phyloP scores from a whole-genome alignment of 495 filamentous ascomycete genomes.

The Durotheca rogersii region DNA sequence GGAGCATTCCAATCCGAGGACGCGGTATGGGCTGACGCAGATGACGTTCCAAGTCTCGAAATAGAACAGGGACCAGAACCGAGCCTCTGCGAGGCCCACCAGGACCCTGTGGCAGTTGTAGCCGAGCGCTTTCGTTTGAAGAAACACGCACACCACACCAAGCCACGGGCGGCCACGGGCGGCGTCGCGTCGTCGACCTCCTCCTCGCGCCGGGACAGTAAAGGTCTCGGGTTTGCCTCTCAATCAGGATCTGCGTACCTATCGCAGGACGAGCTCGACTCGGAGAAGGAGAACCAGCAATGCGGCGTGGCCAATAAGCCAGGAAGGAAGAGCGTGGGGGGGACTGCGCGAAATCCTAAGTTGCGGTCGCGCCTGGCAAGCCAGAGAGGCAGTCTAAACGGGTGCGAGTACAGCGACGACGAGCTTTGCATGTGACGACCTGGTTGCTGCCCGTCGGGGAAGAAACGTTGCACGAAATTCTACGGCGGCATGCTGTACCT shows the following conservation, averaged over 20 bases:
- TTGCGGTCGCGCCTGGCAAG: slow-evolving; percentile 18
- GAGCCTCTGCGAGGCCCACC: slow-evolving; percentile 7
- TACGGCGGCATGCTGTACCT: background rate
- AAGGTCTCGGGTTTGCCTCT: background rate
- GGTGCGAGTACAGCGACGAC: slow-evolving; percentile 38
- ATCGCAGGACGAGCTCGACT: slow-evolving; percentile 15
- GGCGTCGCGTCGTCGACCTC: background rate
- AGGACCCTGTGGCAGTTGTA: slow-evolving; percentile 2
- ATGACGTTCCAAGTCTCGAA: slow-evolving; percentile 21
- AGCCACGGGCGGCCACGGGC: slow-evolving; percentile 4
- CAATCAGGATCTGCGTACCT: background rate
- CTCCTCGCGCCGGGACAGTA: background rate
- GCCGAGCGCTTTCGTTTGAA: slow-evolving; percentile 15
- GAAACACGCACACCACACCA: slow-evolving; percentile 25
- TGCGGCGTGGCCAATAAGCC: slow-evolving; percentile 19
- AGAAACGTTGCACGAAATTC: background rate
- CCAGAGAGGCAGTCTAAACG: slow-evolving; percentile 5
- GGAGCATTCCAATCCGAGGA: slow-evolving; percentile 13
- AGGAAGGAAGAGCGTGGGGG: slow-evolving; percentile 26
- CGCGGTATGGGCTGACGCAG: slow-evolving; percentile 13
- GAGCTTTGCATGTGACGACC: slow-evolving; percentile 41
- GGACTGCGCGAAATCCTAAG: slow-evolving; percentile 10
- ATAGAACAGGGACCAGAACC: slow-evolving; percentile 9
- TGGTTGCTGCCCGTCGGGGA: background rate
- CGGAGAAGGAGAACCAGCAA: slow-evolving; percentile 30